Evolutionary conservation across 768 basidiomycete genomes (phyloP), one percentile per base, ranked within the genome.

Genomic region (Auriscalpium microsporum): DNA sequence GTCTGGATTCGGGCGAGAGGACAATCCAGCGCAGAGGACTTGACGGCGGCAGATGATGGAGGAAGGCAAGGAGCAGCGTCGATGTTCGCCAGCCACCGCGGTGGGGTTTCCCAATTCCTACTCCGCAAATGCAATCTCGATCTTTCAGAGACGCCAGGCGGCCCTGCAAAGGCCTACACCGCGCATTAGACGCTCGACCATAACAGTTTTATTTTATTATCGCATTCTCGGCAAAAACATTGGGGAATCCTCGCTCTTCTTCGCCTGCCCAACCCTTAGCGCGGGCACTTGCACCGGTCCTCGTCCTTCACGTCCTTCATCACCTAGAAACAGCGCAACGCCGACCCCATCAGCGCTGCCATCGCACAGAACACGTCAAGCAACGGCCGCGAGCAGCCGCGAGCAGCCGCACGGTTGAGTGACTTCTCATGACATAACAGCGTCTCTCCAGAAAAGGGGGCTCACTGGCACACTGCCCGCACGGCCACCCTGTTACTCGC

Each of bases 231-330:
- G 34, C 51, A 35, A 21, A 16, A 19, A n/a, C n/a, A n/a, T 6
- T 42, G 21, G 16, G 51, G 21, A 16, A 14, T 37, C 21, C 33
- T 14, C 21, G 17, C 13, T 17, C 37, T 52, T 13, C 51, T 47
- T 16, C 45, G 13, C 11, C 53, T 8, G 19, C 17, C 34, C 52
- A 21, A 13, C 35, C 23, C 45, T 58, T 48, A 56, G 17, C 72
- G 69, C 45, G 70, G 52, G 59, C 78, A 80, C 55, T 58, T 63
- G 60, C 78, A 79, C 60, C 69, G 74, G 63, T 80, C 72, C 62
- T 76, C 75, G 52, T 79, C 78, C 62, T 75, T 73, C 54, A 79
- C 75, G 52, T 71, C 62, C 53, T 68, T 66, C 78, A 79, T 77
- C 48, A 79, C 78, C 79, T 79, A 60, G 3, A 46, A 47, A 37